Conservation (phyloP, 1,284 basidiomycete species). For the Phellopilus nigrolimitatus region DNA sequence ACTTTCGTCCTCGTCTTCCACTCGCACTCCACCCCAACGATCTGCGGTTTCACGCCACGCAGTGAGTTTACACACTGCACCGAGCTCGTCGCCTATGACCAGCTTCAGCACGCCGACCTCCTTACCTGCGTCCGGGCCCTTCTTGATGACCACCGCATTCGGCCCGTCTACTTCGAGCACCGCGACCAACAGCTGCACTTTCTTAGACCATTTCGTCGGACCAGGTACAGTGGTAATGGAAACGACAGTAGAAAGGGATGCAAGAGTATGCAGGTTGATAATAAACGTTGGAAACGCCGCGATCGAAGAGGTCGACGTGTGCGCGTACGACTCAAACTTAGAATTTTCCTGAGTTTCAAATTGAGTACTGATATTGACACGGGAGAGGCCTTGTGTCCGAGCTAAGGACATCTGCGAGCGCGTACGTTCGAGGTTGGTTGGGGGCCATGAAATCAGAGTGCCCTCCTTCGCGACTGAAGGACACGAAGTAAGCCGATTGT, state of each 20-base stretch:
- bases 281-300: constrained; percentile 61
- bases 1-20: constrained; percentile 23
- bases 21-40: constrained; percentile 51
- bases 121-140: constrained; percentile 59
- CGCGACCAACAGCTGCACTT: constrained; percentile 55
- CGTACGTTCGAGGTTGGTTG: constrained; percentile 33
- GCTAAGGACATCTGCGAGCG: constrained; percentile 24
- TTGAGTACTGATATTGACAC: constrained; percentile 26
- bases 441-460: constrained; percentile 48
- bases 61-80: constrained; percentile 59
- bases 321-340: constrained; percentile 43
- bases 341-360: constrained; percentile 39
- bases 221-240: constrained; percentile 17
- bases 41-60: constrained; percentile 74
- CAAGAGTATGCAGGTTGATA: constrained; percentile 55
- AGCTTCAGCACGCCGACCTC: constrained; percentile 61
- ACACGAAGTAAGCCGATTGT: constrained; percentile 19
- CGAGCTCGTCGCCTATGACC: constrained; percentile 64
- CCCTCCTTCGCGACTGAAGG: constrained; percentile 33
- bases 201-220: constrained; percentile 32
- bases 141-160: constrained; percentile 57
- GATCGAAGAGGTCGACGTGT: constrained; percentile 63
- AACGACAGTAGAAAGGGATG: constrained; percentile 39
- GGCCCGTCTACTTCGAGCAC: constrained; percentile 72
- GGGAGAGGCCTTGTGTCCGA: constrained; percentile 16